Percentiles rank a stretch among this genome's conserved stretches.
Evolutionary conservation across 2,329 filamentous ascomycete species (phyloP).

Genomic region (Mycosphaerella sp.): DNA sequence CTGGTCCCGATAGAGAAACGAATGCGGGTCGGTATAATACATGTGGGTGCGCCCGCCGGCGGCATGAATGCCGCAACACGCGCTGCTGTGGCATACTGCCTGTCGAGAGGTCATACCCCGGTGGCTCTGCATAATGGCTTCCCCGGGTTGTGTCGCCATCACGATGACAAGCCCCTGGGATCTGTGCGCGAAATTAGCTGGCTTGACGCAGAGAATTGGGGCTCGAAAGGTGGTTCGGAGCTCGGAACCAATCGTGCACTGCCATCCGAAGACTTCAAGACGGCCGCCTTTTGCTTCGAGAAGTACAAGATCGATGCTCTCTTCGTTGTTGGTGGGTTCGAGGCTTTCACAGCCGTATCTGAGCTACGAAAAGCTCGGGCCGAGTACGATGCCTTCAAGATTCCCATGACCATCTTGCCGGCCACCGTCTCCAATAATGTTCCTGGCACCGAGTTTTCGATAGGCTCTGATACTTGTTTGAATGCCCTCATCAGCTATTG

Average conservation of each 20-base stretch:
- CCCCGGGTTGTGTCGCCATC: conserved; percentile 84
- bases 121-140: conserved; percentile 96
- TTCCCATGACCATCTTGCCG: conserved; percentile 83
- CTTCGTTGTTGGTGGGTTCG: conserved; percentile 85
- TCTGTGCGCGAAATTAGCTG: conserved; percentile 82
- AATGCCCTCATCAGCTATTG: conserved; percentile 94
- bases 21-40: conserved; percentile 92
- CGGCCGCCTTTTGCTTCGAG: conserved; percentile 75
- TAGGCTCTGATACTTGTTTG: conserved; percentile 92
- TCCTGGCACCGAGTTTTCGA: conserved; percentile 91
- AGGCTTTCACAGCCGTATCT: conserved; percentile 87
- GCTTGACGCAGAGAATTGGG: conserved; percentile 93
- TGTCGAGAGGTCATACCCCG: conserved; percentile 85
- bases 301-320: conserved; percentile 85
- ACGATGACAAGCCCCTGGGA: conserved; percentile 72
- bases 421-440: conserved; percentile 99
- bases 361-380: conserved; percentile 76
- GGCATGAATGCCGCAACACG: conserved; percentile 97
- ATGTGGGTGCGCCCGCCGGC: conserved; percentile 91
- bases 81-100: conserved; percentile 86
- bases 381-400: conserved; percentile 77
- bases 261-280: conserved; percentile 78
- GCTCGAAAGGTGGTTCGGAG: conserved; percentile 92
- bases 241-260: conserved; percentile 96
- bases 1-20: conserved; percentile 67